A percentile compares a stretch with the other conserved stretches of the same genome.
Conservation (phyloP, 345 rosid genomes). For the Arabis alpina region DNA sequence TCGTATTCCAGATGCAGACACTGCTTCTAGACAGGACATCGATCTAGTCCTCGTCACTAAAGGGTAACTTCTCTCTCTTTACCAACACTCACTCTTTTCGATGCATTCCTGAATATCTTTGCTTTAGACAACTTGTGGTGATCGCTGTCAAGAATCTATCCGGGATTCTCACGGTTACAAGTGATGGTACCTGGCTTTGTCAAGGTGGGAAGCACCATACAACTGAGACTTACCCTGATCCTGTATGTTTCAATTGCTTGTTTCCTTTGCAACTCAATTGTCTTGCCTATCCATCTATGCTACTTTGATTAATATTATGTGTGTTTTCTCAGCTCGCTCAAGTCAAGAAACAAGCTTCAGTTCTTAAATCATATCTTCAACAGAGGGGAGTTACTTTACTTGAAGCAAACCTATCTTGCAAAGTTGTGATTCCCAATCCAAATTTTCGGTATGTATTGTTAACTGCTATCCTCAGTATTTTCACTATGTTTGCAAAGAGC, state of each 20-base stretch:
- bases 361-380: conserved; percentile 88
- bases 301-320: no score
- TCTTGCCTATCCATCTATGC: no score
- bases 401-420: conserved; percentile 76
- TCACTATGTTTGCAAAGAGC: neutral
- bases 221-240: conserved; percentile 63
- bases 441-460: conserved; percentile 63
- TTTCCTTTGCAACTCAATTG: no score
- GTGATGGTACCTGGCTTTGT: conserved; percentile 85
- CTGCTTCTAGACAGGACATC: conserved; percentile 69
- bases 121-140: conserved; percentile 66
- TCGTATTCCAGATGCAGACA: conserved; percentile 87
- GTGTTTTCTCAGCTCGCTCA: conserved; percentile 59
- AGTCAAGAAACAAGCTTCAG: conserved; percentile 59
- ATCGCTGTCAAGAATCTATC: conserved; percentile 76
- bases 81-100: no score
- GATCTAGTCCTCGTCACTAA: conserved; percentile 73
- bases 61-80: conserved; percentile 47
- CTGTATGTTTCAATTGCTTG: conserved; percentile 45
- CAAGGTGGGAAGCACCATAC: no score
- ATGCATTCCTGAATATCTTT: neutral
- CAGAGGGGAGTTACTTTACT: conserved; percentile 84
- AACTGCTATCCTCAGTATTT: neutral
- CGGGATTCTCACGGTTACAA: conserved; percentile 62
- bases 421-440: conserved; percentile 90